phyloP scores from a whole-genome alignment of 176 grass and related monocot genomes.

The Musa itinerans region DNA sequence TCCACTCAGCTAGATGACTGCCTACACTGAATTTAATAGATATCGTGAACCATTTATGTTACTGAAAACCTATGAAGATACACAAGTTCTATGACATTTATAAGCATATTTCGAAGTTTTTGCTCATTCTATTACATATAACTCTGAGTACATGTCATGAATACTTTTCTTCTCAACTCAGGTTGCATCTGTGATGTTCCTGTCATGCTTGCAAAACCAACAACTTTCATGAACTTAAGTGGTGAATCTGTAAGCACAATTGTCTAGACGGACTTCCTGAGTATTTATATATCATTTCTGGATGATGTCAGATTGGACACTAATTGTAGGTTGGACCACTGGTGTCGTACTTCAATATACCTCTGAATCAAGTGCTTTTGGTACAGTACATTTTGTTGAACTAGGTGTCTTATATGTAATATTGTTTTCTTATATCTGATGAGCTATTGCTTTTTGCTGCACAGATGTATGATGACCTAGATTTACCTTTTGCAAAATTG shows the following conservation, averaged over 20 bases:
- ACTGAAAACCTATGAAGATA: too few species aligned
- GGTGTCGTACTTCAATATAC: constrained; percentile 87
- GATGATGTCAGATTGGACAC: constrained; percentile 20
- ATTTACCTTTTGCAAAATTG: constrained; percentile 81
- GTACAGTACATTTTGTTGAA: constrained; percentile 20
- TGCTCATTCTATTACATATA: background rate
- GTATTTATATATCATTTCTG: background rate
- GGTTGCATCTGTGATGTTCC: constrained; percentile 67
- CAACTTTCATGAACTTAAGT: constrained; percentile 93
- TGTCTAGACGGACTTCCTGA: constrained; percentile 1
- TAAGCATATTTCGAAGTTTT: background rate
- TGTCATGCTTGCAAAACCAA: constrained; percentile 80
- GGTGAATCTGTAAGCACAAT: constrained; percentile 95
- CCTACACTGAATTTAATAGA: too few species aligned
- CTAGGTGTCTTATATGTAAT: background rate
- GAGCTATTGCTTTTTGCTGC: constrained; percentile 17
- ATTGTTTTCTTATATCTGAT: background rate
- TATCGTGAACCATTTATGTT: too few species aligned
- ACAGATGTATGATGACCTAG: constrained; percentile 90
- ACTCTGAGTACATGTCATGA: background rate
- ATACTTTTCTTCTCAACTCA: constrained; percentile 27
- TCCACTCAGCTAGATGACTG: too few species aligned
- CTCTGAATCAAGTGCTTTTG: constrained; percentile 80
- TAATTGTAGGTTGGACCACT: constrained; percentile 62
- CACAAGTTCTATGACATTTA: too few species aligned